Conservation (phyloP, 164 flowering plant genomes). For the Umbellularia californica region DNA sequence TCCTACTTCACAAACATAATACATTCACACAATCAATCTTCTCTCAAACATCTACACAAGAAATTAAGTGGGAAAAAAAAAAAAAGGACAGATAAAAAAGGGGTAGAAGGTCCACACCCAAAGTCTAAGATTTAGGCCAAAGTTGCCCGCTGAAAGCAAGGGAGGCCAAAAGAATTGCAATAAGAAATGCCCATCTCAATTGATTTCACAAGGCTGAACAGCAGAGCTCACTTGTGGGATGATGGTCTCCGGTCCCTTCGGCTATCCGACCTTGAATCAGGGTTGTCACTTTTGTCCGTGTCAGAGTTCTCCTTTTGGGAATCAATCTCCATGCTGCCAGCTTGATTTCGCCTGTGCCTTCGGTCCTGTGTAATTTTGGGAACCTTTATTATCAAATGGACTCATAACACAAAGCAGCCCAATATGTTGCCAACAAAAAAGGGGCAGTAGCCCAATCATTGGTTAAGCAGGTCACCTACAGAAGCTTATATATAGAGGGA, state of each 20-base stretch:
- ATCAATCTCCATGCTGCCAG: slow-evolving; percentile 62
- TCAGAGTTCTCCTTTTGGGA: slow-evolving; percentile 67
- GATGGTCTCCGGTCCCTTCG: slow-evolving; percentile 26
- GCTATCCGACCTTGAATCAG: slow-evolving; percentile 53
- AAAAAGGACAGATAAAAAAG: background rate
- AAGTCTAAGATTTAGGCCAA: slow-evolving; percentile 2
- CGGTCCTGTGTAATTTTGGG: slow-evolving; percentile 47
- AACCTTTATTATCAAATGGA: background rate
- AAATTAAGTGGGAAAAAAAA: slow-evolving; percentile 4
- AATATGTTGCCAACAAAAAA: too few relatives aligned
- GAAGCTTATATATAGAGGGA: background rate
- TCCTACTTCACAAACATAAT: slow-evolving; percentile 8
- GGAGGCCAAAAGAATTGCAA: slow-evolving; percentile 25
- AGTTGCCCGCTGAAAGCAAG: background rate
- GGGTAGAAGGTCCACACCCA: background rate
- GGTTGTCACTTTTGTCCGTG: slow-evolving; percentile 73
- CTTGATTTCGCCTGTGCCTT: slow-evolving; percentile 62
- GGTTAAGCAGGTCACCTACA: too few relatives aligned
- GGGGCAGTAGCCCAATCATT: too few relatives aligned
- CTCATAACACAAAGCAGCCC: background rate
- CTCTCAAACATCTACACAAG: slow-evolving; percentile 12
- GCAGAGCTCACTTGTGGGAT: slow-evolving; percentile 3
- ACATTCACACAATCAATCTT: slow-evolving; percentile 15
- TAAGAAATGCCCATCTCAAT: slow-evolving; percentile 3
- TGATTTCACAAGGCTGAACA: slow-evolving; percentile 5